Conservation (phyloP, 176 grass and related monocot genomes). For the Zoysia pacifica region DNA sequence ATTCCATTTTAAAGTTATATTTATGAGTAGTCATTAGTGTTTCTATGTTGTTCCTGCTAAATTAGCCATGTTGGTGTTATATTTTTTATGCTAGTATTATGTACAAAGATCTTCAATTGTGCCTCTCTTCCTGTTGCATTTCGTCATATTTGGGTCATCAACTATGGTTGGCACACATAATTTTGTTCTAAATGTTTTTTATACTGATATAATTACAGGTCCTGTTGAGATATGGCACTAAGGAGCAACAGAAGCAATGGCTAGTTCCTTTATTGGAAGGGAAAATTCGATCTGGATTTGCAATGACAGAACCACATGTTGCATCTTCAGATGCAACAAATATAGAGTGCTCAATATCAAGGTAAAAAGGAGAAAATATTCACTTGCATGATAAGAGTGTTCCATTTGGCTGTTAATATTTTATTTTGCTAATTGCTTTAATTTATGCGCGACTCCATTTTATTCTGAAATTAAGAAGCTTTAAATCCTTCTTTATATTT, state of each 20-base stretch:
- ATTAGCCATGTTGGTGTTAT: background rate
- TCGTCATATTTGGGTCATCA: background rate
- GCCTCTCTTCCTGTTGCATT: background rate
- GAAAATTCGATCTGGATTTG: constrained; percentile 92
- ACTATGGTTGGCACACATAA: background rate
- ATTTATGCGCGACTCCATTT: background rate
- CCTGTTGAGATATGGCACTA: constrained; percentile 92
- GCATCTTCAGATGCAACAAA: constrained; percentile 99
- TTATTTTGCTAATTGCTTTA: background rate
- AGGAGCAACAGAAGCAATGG: constrained; percentile 84
- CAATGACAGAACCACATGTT: constrained; percentile 99
- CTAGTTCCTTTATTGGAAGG: constrained; percentile 86
- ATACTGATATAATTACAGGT: constrained; percentile 57
- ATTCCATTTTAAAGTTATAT: background rate
- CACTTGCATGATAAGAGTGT: background rate
- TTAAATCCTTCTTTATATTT: constrained; percentile 6
- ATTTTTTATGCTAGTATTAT: constrained; percentile 9
- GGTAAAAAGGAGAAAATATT: constrained; percentile 46
- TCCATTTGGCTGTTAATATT: constrained; percentile 15
- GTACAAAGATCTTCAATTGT: constrained; percentile 1
- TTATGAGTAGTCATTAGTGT: background rate
- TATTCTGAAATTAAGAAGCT: background rate
- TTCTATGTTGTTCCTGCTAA: background rate
- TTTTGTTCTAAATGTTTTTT: background rate
- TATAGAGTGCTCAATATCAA: constrained; percentile 93